Percentiles rank a stretch among this genome's conserved stretches.
Evolutionary conservation across 441 rosid species (phyloP).

Genomic region (Pelargonium citronellum): DNA sequence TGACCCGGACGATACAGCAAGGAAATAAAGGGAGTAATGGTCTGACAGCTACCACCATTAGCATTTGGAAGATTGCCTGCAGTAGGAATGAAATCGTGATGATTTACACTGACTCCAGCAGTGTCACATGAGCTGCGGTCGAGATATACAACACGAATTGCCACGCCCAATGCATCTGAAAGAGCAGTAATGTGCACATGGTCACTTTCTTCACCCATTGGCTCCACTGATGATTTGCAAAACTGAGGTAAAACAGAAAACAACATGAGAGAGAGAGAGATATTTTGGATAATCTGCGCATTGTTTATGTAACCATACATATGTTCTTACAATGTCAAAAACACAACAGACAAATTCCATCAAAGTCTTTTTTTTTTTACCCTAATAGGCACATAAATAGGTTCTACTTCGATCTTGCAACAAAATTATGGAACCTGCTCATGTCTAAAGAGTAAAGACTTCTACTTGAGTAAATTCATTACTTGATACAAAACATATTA

Average conservation of each 20-base stretch:
- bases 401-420: no score
- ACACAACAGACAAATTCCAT: no score
- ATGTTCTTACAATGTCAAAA: no score
- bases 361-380: no score
- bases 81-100: constrained; percentile 78
- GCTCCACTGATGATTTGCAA: constrained; percentile 95
- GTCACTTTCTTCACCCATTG: constrained; percentile 99
- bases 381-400: no score
- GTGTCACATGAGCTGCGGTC: constrained; percentile 83
- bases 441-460: no score
- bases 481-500: neutral
- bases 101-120: constrained; percentile 70
- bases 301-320: no score
- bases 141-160: constrained; percentile 83
- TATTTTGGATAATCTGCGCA: no score
- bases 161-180: constrained; percentile 86
- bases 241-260: constrained; percentile 46
- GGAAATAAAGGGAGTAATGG: constrained; percentile 56
- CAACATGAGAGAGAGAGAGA: constrained; percentile 1
- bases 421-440: no score
- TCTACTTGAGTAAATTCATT: neutral
- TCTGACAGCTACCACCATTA: constrained; percentile 28
- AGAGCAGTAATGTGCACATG: constrained; percentile 45
- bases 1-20: constrained; percentile 97
- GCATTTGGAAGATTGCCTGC: constrained; percentile 27